A percentile compares a stretch with the other conserved stretches of the same genome.
phyloP scores from a whole-genome alignment of 2,329 filamentous ascomycete genomes.

The Nothopassalora personata region DNA sequence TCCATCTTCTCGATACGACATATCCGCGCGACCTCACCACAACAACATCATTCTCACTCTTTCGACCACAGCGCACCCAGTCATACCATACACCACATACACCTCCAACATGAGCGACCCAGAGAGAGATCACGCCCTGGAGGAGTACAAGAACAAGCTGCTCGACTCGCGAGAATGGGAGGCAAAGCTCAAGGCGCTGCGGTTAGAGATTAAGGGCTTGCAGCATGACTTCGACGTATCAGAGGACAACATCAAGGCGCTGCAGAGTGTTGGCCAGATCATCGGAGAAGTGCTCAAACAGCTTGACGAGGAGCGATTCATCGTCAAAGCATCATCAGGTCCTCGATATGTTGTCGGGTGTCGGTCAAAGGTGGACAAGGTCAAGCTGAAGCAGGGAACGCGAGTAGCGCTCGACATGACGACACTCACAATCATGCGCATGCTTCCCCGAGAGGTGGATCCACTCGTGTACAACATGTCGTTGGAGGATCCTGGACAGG shows the following conservation, averaged over 20 bases:
- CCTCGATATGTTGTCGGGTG: slow-evolving; percentile 97
- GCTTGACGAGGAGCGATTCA: slow-evolving; percentile 97
- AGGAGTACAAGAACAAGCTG: slow-evolving; percentile 50
- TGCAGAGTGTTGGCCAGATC: slow-evolving; percentile 98
- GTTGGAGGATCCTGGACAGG: slow-evolving; percentile 90
- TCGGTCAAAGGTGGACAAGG: slow-evolving; percentile 95
- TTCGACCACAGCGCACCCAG: not conserved
- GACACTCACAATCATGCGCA: slow-evolving; percentile 98
- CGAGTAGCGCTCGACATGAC: slow-evolving; percentile 98
- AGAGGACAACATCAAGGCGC: slow-evolving; percentile 98
- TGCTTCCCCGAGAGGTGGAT: slow-evolving; percentile 97
- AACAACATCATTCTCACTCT: not conserved
- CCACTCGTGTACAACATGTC: slow-evolving; percentile 99
- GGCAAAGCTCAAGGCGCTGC: slow-evolving; percentile 88
- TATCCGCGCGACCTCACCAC: not conserved
- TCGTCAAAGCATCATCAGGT: slow-evolving; percentile 95
- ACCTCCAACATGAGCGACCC: slow-evolving; percentile 35
- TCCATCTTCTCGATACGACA: not conserved
- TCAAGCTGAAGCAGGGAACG: slow-evolving; percentile 95
- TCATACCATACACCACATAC: not conserved
- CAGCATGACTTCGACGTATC: slow-evolving; percentile 95
- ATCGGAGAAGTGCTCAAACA: slow-evolving; percentile 99
- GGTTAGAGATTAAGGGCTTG: slow-evolving; percentile 90
- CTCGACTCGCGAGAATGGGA: slow-evolving; percentile 98
- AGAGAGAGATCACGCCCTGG: slow-evolving; percentile 49